Percentiles rank a stretch among this genome's conserved stretches.
phyloP scores from a whole-genome alignment of 1,139 yeast species.

The Sugiyamaella sp. region DNA sequence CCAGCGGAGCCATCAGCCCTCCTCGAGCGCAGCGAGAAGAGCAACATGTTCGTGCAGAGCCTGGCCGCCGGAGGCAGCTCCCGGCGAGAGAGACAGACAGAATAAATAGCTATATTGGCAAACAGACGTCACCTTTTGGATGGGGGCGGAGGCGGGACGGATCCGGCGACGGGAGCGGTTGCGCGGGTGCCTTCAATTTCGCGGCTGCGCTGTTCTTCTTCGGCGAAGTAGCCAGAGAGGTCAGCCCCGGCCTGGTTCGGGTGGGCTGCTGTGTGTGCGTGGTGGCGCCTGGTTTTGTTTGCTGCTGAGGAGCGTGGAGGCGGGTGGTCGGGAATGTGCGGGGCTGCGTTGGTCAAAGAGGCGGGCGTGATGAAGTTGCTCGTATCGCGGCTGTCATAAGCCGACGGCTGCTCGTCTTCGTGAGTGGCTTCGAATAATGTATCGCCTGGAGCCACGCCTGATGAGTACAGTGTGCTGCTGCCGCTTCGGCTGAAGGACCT shows the following conservation, averaged over 20 bases:
- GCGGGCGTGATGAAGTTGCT: constrained; percentile 26
- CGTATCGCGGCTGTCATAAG: neutral
- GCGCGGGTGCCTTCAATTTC: constrained; percentile 37
- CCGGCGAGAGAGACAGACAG: constrained; percentile 1
- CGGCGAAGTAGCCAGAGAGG: constrained; percentile 42
- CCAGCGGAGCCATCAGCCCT: constrained; percentile 2
- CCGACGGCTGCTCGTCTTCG: constrained; percentile 20
- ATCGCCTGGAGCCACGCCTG: constrained; percentile 38
- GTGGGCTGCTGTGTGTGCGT: constrained; percentile 18
- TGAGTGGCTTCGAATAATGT: constrained; percentile 40
- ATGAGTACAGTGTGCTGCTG: constrained; percentile 4
- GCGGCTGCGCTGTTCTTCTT: constrained; percentile 41
- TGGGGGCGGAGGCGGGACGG: constrained; percentile 33
- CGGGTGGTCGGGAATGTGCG: constrained; percentile 23
- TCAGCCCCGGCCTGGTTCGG: constrained; percentile 28
- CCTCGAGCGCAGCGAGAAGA: constrained; percentile 6
- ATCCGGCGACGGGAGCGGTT: constrained; percentile 7
- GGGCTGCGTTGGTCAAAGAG: constrained; percentile 26
- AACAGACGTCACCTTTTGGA: constrained; percentile 3
- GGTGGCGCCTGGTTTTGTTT: constrained; percentile 24
- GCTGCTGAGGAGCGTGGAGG: constrained; percentile 20
- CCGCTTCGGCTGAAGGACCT: constrained; percentile 11
- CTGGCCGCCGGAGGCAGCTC: constrained; percentile 15
- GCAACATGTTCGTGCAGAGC: constrained; percentile 13
- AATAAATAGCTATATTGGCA: constrained; percentile 15